Percentiles rank a stretch among this genome's conserved stretches.
These are phyloP conservation scores for Coleophoma eucalyptorum DNA, from an alignment of 2,329 filamentous ascomycete species.

Conservation along the genomic window DNA sequence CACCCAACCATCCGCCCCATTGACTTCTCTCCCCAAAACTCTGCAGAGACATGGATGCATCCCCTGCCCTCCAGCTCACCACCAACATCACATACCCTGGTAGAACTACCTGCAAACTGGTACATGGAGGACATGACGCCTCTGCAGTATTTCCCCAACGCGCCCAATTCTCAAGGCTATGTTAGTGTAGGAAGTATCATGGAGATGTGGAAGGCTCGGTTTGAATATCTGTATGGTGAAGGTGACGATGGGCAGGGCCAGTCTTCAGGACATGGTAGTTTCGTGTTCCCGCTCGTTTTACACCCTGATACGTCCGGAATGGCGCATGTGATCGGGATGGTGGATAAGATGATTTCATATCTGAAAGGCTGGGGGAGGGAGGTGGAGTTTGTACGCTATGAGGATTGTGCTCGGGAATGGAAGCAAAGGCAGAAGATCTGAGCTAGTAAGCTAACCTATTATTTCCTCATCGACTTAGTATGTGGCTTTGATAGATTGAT, in stretches of 20 bases:
- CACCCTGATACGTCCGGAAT: constrained; percentile 57
- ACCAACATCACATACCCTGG: constrained; percentile 27
- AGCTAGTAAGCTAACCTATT: neutral
- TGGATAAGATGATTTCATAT: constrained; percentile 42
- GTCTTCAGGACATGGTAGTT: constrained; percentile 23
- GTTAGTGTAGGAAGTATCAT: constrained; percentile 43
- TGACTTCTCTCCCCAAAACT: constrained; percentile 29
- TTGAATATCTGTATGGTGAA: constrained; percentile 16
- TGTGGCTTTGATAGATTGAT: too few species aligned
- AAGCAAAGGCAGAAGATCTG: constrained; percentile 1
- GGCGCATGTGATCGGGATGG: constrained; percentile 50
- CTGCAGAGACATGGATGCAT: constrained; percentile 41
- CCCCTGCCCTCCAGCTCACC: constrained; percentile 27
- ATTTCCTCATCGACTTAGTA: too few species aligned
- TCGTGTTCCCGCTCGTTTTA: constrained; percentile 47
- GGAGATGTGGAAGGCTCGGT: constrained; percentile 35
- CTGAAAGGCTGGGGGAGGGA: constrained; percentile 38
- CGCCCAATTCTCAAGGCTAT: constrained; percentile 42
- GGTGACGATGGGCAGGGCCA: constrained; percentile 36
- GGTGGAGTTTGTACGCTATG: constrained; percentile 41
- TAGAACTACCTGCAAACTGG: constrained; percentile 47
- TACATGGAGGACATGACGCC: constrained; percentile 42
- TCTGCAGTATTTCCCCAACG: constrained; percentile 28
- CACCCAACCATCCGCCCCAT: constrained; percentile 35
- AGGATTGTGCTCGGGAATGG: constrained; percentile 32